phyloP scores from a whole-genome alignment of 345 rosid species.

The Excoecaria cochinchinensis region DNA sequence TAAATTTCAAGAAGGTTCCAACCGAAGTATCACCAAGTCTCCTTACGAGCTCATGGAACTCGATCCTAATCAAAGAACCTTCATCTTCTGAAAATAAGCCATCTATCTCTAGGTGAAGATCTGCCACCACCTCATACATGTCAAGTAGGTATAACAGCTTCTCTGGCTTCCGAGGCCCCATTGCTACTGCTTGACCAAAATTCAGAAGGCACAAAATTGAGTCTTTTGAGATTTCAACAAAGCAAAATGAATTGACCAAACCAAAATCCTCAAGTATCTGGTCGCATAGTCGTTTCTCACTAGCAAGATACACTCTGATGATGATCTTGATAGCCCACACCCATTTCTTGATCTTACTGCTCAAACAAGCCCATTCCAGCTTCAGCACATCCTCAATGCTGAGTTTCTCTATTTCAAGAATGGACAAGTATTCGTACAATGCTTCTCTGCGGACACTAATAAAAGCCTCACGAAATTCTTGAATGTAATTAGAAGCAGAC shows the following conservation, averaged over 20 bases:
- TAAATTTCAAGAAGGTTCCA: slow-evolving; percentile 48
- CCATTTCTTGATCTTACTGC: slow-evolving; percentile 66
- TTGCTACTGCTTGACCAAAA: slow-evolving; percentile 69
- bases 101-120: slow-evolving; percentile 48
- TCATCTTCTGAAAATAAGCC: slow-evolving; percentile 49
- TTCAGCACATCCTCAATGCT: slow-evolving; percentile 60
- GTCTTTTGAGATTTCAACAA: slow-evolving; percentile 52
- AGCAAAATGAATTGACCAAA: slow-evolving; percentile 38
- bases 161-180: slow-evolving; percentile 59
- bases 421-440: slow-evolving; percentile 49
- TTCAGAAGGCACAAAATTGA: slow-evolving; percentile 52
- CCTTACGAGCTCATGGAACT: slow-evolving; percentile 47
- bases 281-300: slow-evolving; percentile 63
- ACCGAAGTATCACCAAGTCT: slow-evolving; percentile 43
- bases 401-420: slow-evolving; percentile 46
- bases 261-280: slow-evolving; percentile 56
- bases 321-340: slow-evolving; percentile 51
- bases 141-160: slow-evolving; percentile 61
- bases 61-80: slow-evolving; percentile 48
- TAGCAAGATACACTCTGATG: slow-evolving; percentile 43
- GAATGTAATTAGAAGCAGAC: slow-evolving; percentile 56
- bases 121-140: slow-evolving; percentile 61
- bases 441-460: slow-evolving; percentile 49
- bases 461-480: slow-evolving; percentile 52
- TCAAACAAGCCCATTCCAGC: slow-evolving; percentile 55